Evolutionary conservation across 2,329 filamentous ascomycete genomes (phyloP).

Genomic region (Neofusicoccum sp.): DNA sequence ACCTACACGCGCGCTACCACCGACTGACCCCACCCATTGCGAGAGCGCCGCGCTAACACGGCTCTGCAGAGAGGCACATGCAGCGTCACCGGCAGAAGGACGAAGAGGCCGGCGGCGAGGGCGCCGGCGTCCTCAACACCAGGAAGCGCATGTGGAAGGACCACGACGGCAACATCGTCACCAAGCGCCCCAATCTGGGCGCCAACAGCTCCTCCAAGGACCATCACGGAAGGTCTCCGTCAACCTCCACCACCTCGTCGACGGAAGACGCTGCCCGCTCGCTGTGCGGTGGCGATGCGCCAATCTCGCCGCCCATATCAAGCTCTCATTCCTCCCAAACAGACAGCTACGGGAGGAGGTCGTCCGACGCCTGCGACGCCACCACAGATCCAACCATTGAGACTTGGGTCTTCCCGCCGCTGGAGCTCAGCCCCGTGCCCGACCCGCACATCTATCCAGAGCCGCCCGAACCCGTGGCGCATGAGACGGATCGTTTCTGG

Average conservation of each 20-base stretch:
- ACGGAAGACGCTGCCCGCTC: slow-evolving; percentile 1
- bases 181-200: slow-evolving; percentile 37
- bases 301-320: slow-evolving; percentile 37
- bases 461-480: slow-evolving; percentile 25
- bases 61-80: slow-evolving; percentile 56
- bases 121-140: slow-evolving; percentile 52
- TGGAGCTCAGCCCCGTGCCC: slow-evolving; percentile 20
- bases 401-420: slow-evolving; percentile 14
- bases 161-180: slow-evolving; percentile 52
- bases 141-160: slow-evolving; percentile 58
- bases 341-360: slow-evolving; percentile 23
- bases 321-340: slow-evolving; percentile 25
- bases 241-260: neutral
- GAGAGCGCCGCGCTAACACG: slow-evolving; percentile 24
- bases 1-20: no score
- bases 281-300: slow-evolving; percentile 20
- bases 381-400: slow-evolving; percentile 8
- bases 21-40: slow-evolving; percentile 18
- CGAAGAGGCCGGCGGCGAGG: slow-evolving; percentile 54
- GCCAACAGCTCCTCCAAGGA: neutral
- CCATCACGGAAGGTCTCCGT: slow-evolving; percentile 1
- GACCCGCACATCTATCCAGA: slow-evolving; percentile 24
- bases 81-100: slow-evolving; percentile 54
- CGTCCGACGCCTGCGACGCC: slow-evolving; percentile 31
- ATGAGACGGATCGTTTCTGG: slow-evolving; percentile 32